phyloP scores from a whole-genome alignment of 768 basidiomycete genomes.

The Ramaria sp. region DNA sequence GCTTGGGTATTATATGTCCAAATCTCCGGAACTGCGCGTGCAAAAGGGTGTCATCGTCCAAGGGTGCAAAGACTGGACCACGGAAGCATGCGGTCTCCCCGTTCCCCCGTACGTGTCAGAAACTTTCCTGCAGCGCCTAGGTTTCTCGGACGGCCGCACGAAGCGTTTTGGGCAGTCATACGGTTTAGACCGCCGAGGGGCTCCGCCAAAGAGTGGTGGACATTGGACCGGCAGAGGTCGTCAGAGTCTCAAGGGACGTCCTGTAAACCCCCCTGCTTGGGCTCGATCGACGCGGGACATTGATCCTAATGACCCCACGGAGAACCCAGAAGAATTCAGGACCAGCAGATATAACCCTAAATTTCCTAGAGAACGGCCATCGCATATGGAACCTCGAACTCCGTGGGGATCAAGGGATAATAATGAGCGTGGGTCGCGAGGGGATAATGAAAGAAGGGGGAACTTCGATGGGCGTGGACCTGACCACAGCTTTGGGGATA shows the following conservation, averaged over 20 bases:
- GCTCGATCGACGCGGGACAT: not conserved
- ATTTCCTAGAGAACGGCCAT: not conserved
- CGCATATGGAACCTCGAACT: not conserved
- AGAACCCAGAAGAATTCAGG: slow-evolving; percentile 1
- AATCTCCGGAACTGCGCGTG: slow-evolving; percentile 35
- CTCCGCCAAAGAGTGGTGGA: not conserved
- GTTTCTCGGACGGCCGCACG: slow-evolving; percentile 22
- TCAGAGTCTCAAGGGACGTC: not conserved
- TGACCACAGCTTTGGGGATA: not conserved
- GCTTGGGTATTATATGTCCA: slow-evolving; percentile 61
- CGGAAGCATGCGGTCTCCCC: slow-evolving; percentile 40
- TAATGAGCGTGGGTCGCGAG: not conserved
- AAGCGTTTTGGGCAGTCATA: slow-evolving; percentile 15
- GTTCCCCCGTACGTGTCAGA: slow-evolving; percentile 40
- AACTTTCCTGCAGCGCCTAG: slow-evolving; percentile 33
- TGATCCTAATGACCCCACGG: slow-evolving; percentile 7
- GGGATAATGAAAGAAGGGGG: not conserved
- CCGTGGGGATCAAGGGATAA: not conserved
- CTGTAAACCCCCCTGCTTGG: not conserved
- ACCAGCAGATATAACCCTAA: not conserved
- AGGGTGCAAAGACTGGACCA: slow-evolving; percentile 53
- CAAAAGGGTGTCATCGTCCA: slow-evolving; percentile 34
- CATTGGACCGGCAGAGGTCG: slow-evolving; percentile 3
- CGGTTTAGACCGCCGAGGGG: not conserved
- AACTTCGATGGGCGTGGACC: not conserved